These are phyloP conservation scores for Pleurotus sapidus DNA, from an alignment of 768 basidiomycete genomes.

Conservation along the genomic window DNA sequence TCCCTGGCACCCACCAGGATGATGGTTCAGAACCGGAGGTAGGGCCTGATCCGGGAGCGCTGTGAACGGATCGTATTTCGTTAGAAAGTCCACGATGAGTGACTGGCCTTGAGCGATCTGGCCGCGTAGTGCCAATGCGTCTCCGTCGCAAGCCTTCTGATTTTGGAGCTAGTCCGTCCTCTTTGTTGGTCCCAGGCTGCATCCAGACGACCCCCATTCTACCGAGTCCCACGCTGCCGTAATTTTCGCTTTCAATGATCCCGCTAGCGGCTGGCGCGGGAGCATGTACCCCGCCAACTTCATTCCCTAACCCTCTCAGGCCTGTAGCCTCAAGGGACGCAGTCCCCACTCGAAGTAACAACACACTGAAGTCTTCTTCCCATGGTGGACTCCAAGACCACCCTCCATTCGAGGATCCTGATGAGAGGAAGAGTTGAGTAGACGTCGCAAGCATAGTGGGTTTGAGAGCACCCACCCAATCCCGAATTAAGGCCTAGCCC, in stretches of 20 bases:
- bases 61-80: constrained; percentile 10
- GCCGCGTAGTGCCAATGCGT: not conserved
- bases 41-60: not conserved
- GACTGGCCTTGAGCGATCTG: not conserved
- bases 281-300: constrained; percentile 52
- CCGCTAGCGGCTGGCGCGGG: not conserved
- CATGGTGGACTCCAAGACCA: constrained; percentile 39
- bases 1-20: constrained; percentile 10
- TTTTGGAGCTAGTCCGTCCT: not conserved
- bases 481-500: constrained; percentile 32
- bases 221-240: constrained; percentile 29
- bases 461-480: constrained; percentile 15
- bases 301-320: constrained; percentile 69
- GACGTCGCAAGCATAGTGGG: too few relatives aligned
- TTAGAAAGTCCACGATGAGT: not conserved
- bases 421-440: not conserved
- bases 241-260: not conserved
- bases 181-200: constrained; percentile 12
- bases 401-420: constrained; percentile 5
- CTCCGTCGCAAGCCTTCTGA: constrained; percentile 12
- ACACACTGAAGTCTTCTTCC: constrained; percentile 74
- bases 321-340: constrained; percentile 76
- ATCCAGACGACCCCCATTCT: constrained; percentile 27
- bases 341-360: constrained; percentile 68
- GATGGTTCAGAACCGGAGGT: not conserved